Conservation (phyloP, 1,139 yeast species). For the Hemisphaericaspora xylofermentans region DNA sequence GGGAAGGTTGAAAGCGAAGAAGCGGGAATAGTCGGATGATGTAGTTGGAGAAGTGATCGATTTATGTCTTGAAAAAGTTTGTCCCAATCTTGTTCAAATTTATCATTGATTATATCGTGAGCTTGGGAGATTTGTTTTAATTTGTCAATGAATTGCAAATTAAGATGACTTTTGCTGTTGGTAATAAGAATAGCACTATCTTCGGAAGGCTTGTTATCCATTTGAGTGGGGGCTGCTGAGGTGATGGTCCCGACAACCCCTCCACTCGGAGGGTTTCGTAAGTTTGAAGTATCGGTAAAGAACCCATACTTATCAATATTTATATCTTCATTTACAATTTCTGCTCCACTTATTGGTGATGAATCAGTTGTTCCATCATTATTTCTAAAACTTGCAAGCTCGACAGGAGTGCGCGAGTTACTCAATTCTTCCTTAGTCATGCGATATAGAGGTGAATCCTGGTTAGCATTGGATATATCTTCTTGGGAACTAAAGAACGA, state of each 20-base stretch:
- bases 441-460: not conserved
- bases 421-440: not conserved
- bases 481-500: conserved; percentile 22
- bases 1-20: not conserved
- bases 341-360: not conserved
- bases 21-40: not conserved
- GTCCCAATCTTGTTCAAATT: conserved; percentile 37
- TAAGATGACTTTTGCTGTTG: conserved; percentile 4
- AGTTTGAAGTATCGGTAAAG: conserved; percentile 24
- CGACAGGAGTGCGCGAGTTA: conserved; percentile 37
- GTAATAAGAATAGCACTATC: conserved; percentile 9
- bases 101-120: conserved; percentile 32
- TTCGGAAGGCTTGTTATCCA: not conserved
- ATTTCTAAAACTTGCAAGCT: conserved; percentile 29
- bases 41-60: conserved; percentile 19
- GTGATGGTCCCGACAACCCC: conserved; percentile 2
- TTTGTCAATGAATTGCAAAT: conserved; percentile 20
- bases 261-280: conserved; percentile 3
- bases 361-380: not conserved
- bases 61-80: conserved; percentile 26
- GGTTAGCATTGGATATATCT: conserved; percentile 11
- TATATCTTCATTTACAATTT: conserved; percentile 14
- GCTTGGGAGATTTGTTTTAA: conserved; percentile 33
- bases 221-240: not conserved
- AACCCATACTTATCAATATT: conserved; percentile 54